phyloP scores from a whole-genome alignment of 257 asterid genomes.

The Solanum virginianum region DNA sequence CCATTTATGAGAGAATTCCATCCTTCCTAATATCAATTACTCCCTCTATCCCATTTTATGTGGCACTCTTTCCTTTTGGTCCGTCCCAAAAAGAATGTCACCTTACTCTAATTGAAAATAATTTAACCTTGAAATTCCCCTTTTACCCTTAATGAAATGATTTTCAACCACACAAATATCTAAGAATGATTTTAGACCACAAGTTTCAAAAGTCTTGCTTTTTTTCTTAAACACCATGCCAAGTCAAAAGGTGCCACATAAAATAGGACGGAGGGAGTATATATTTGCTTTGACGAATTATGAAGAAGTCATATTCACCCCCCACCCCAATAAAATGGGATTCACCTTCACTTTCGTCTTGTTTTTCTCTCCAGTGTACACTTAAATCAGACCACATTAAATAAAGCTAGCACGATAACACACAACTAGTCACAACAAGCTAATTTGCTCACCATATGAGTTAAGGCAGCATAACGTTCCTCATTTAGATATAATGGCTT shows the following conservation, averaged over 20 bases:
- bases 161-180: too few relatives aligned
- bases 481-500: conserved; percentile 81
- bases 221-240: too few relatives aligned
- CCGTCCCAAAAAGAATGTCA: too few relatives aligned
- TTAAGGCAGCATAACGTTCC: conserved; percentile 84
- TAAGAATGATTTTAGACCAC: too few relatives aligned
- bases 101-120: too few relatives aligned
- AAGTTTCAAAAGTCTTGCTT: too few relatives aligned
- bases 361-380: not conserved
- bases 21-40: not conserved
- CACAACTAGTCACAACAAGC: not conserved
- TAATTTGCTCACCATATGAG: conserved; percentile 54
- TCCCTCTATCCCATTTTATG: too few relatives aligned
- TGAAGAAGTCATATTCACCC: not conserved
- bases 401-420: not conserved
- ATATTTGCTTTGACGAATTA: not conserved
- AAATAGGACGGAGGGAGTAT: too few relatives aligned
- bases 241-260: too few relatives aligned
- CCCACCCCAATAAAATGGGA: not conserved
- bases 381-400: not conserved
- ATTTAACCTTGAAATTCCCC: too few relatives aligned
- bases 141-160: too few relatives aligned
- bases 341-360: not conserved
- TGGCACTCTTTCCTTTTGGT: too few relatives aligned
- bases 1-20: not conserved